phyloP scores from a whole-genome alignment of 2,329 filamentous ascomycete genomes.

The Lachnellula hyalina region DNA sequence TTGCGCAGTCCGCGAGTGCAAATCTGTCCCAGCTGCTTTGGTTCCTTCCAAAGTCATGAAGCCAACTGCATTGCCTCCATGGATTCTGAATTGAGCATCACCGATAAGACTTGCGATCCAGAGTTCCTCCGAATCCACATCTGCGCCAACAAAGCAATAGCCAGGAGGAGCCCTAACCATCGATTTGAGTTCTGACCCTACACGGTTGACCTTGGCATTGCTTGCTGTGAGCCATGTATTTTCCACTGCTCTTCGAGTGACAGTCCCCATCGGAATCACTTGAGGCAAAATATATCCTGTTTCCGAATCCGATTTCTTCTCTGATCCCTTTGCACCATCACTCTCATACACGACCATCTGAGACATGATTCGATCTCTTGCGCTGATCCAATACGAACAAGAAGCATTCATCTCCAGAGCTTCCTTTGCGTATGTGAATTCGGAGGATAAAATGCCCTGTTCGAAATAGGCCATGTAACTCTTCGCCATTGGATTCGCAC shows the following conservation, averaged over 20 bases:
- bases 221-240: slow-evolving; percentile 98
- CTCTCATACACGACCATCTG: slow-evolving; percentile 89
- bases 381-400: slow-evolving; percentile 98
- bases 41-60: slow-evolving; percentile 99
- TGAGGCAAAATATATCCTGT: slow-evolving; percentile 90
- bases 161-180: slow-evolving; percentile 91
- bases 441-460: slow-evolving; percentile 77
- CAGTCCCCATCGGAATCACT: slow-evolving; percentile 96
- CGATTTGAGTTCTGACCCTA: slow-evolving; percentile 93
- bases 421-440: slow-evolving; percentile 86
- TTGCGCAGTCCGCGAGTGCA: slow-evolving; percentile 87
- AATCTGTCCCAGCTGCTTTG: slow-evolving; percentile 86
- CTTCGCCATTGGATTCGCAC: slow-evolving; percentile 84
- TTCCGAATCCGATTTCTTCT: slow-evolving; percentile 17
- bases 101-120: slow-evolving; percentile 97
- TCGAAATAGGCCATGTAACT: slow-evolving; percentile 89
- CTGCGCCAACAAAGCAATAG: slow-evolving; percentile 91
- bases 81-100: slow-evolving; percentile 89
- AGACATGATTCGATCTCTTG: slow-evolving; percentile 85
- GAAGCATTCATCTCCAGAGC: slow-evolving; percentile 98
- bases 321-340: slow-evolving; percentile 40
- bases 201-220: slow-evolving; percentile 92
- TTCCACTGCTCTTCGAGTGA: slow-evolving; percentile 89
- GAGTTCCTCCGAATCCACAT: slow-evolving; percentile 94
- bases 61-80: slow-evolving; percentile 93